Evolutionary conservation across 768 basidiomycete species (phyloP).

Genomic region (Lactifluus subvellereus): DNA sequence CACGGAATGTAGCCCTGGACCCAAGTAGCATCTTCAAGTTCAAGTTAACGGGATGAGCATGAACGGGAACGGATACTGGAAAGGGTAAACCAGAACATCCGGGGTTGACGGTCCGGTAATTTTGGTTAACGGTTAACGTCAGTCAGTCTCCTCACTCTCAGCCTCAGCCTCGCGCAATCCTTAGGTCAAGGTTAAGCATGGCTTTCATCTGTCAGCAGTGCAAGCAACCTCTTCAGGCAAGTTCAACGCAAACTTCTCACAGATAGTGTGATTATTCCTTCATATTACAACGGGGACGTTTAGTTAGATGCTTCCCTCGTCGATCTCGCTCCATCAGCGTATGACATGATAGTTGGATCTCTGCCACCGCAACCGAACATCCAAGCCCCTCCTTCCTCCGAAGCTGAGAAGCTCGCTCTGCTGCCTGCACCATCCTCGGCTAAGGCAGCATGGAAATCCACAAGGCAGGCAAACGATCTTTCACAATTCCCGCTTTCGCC

Average conservation of each 20-base stretch:
- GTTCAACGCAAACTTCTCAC: constrained; percentile 15
- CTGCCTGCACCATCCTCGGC: constrained; percentile 46
- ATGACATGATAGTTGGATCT: constrained; percentile 75
- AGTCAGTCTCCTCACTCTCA: too few relatives aligned
- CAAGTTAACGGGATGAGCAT: too few relatives aligned
- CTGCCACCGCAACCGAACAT: constrained; percentile 51
- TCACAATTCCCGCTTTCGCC: constrained; percentile 40
- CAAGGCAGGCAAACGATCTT: constrained; percentile 37
- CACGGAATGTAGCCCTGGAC: not conserved
- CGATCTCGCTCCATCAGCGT: constrained; percentile 78
- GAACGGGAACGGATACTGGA: too few relatives aligned
- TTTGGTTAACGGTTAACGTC: not conserved
- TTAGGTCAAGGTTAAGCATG: constrained; percentile 31
- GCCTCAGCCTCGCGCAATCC: not conserved
- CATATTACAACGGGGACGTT: not conserved
- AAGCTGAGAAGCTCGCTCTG: constrained; percentile 42
- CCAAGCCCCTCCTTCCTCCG: constrained; percentile 35
- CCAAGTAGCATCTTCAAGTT: not conserved
- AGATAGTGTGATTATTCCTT: not conserved
- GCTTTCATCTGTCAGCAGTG: constrained; percentile 77
- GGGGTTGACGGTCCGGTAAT: not conserved
- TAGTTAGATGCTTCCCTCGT: constrained; percentile 89
- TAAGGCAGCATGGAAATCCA: constrained; percentile 59
- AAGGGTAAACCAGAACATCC: not conserved
- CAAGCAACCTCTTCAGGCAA: constrained; percentile 83